These are phyloP conservation scores for Ascochyta koolunga DNA, from an alignment of 2,329 filamentous ascomycete genomes.

Conservation along the genomic window DNA sequence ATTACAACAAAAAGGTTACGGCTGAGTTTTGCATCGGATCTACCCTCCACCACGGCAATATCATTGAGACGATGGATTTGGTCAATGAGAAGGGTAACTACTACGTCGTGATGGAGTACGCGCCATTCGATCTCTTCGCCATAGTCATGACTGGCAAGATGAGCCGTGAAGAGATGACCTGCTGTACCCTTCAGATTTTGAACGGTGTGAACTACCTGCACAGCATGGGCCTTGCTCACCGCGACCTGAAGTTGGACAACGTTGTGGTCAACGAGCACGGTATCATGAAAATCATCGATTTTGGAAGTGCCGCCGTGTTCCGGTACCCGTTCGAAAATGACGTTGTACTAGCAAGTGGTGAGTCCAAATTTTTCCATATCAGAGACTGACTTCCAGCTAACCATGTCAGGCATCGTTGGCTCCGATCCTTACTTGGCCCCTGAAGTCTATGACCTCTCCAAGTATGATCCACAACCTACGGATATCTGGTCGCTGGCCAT, in stretches of 20 bases:
- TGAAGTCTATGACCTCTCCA: constrained; percentile 91
- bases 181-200: constrained; percentile 91
- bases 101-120: constrained; percentile 99
- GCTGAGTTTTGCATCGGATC: constrained; percentile 98
- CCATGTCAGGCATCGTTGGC: constrained; percentile 69
- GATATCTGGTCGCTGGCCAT: constrained; percentile 99
- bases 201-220: constrained; percentile 95
- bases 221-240: constrained; percentile 90
- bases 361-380: constrained; percentile 39
- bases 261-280: constrained; percentile 95
- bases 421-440: constrained; percentile 97
- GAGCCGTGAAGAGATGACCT: constrained; percentile 87
- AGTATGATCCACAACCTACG: constrained; percentile 91
- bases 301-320: constrained; percentile 96
- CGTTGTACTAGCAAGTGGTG: constrained; percentile 80
- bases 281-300: constrained; percentile 99
- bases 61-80: constrained; percentile 97
- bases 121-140: constrained; percentile 92
- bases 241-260: constrained; percentile 96
- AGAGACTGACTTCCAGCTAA: constrained; percentile 19
- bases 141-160: constrained; percentile 99
- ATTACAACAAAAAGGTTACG: constrained; percentile 97
- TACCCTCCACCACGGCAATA: constrained; percentile 94
- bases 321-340: constrained; percentile 95
- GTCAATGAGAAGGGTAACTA: constrained; percentile 91